phyloP scores from a whole-genome alignment of 2,329 filamentous ascomycete genomes.

The Cylindrodendrum hubeiense region DNA sequence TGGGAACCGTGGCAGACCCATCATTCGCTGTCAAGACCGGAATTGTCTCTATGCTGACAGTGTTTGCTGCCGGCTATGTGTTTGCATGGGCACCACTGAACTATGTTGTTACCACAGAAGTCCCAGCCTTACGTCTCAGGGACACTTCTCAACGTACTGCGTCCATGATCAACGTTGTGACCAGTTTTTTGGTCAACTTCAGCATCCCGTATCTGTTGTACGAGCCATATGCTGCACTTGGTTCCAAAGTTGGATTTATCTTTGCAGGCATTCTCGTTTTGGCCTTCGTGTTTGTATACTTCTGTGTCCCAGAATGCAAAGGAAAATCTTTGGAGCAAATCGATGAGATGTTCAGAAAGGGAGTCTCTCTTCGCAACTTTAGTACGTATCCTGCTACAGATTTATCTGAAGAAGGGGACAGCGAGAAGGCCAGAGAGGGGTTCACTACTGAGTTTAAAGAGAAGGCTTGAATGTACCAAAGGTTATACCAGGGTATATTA shows the following conservation, averaged over 20 bases:
- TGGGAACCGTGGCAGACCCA: slow-evolving; percentile 34
- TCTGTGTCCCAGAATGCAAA: not conserved
- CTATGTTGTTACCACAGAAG: slow-evolving; percentile 38
- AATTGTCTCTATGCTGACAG: slow-evolving; percentile 40
- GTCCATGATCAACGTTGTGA: slow-evolving; percentile 1
- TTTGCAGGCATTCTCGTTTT: not conserved
- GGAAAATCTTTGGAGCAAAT: not conserved
- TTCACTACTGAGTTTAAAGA: too few species aligned
- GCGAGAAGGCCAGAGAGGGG: too few species aligned
- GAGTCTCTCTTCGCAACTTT: not conserved
- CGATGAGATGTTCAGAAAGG: not conserved
- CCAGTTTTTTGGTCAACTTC: not conserved
- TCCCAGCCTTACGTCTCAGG: slow-evolving; percentile 26
- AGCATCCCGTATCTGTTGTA: not conserved
- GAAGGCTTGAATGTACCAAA: too few species aligned
- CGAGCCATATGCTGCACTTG: not conserved
- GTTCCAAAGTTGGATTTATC: slow-evolving; percentile 1
- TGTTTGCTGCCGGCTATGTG: slow-evolving; percentile 34
- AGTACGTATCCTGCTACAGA: not conserved
- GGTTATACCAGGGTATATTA: too few species aligned
- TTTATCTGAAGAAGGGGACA: too few species aligned
- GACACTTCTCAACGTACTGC: slow-evolving; percentile 7
- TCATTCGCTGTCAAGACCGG: slow-evolving; percentile 33
- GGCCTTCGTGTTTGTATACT: not conserved
- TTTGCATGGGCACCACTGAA: slow-evolving; percentile 27